phyloP scores from a whole-genome alignment of 2,329 filamentous ascomycete species.

The Claviceps cyperi region DNA sequence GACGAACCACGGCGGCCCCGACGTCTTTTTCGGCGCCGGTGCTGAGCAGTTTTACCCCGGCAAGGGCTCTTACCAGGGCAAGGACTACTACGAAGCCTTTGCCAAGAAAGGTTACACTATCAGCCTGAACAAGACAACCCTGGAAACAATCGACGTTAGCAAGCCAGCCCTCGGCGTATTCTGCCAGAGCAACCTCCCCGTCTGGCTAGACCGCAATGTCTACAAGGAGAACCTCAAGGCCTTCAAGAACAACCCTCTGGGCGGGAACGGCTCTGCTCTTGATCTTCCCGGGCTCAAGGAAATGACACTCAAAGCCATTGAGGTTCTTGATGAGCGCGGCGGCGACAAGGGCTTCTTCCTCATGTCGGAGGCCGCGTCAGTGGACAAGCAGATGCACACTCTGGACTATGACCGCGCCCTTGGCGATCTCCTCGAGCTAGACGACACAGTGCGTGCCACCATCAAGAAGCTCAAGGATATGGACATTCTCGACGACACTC shows the following conservation, averaged over 20 bases:
- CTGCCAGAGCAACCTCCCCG: slow-evolving; percentile 58
- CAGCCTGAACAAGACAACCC: slow-evolving; percentile 58
- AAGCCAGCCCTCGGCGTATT: slow-evolving; percentile 65
- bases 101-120: slow-evolving; percentile 57
- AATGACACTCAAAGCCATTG: slow-evolving; percentile 78
- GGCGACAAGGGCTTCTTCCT: slow-evolving; percentile 67
- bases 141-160: slow-evolving; percentile 40
- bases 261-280: slow-evolving; percentile 45
- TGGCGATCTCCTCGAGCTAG: slow-evolving; percentile 71
- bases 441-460: slow-evolving; percentile 68
- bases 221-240: slow-evolving; percentile 55
- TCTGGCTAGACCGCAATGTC: slow-evolving; percentile 77
- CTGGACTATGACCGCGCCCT: slow-evolving; percentile 78
- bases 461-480: slow-evolving; percentile 53
- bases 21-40: slow-evolving; percentile 71
- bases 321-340: slow-evolving; percentile 55
- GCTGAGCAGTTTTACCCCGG: slow-evolving; percentile 66
- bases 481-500: slow-evolving; percentile 56
- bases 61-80: slow-evolving; percentile 48
- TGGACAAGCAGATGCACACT: slow-evolving; percentile 82
- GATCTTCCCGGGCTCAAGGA: slow-evolving; percentile 77
- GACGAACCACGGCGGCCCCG: slow-evolving; percentile 59
- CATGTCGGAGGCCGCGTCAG: slow-evolving; percentile 73
- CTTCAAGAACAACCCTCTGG: slow-evolving; percentile 55
- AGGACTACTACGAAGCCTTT: slow-evolving; percentile 71